Conservation (phyloP, 768 basidiomycete species). For the Suillus sp. region DNA sequence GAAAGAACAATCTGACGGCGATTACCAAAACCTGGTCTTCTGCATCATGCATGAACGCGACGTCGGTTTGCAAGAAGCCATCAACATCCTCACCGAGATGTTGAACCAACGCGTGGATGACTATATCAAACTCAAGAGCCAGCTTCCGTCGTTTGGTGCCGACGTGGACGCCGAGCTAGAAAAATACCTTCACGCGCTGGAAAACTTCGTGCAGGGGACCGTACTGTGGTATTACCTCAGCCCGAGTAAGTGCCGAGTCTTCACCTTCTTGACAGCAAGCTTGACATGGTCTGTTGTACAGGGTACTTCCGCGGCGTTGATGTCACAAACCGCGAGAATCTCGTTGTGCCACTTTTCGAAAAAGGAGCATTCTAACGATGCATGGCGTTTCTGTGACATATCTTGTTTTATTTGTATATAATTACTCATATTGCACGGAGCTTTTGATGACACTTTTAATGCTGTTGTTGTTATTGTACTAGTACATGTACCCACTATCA, state of each 20-base stretch:
- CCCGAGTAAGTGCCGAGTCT: constrained; percentile 31
- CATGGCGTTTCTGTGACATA: constrained; percentile 9
- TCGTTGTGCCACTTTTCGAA: constrained; percentile 34
- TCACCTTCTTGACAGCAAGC: constrained; percentile 9
- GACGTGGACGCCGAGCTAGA: constrained; percentile 37
- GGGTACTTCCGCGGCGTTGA: constrained; percentile 38
- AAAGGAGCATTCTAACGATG: constrained; percentile 26
- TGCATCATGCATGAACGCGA: constrained; percentile 40
- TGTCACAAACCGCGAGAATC: constrained; percentile 31
- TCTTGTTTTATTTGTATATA: constrained; percentile 28
- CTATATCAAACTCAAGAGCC: constrained; percentile 34
- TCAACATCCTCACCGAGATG: constrained; percentile 41
- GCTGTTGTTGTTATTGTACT: constrained; percentile 19
- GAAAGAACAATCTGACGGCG: constrained; percentile 43
- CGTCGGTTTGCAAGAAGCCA: constrained; percentile 36
- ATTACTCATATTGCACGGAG: constrained; percentile 15
- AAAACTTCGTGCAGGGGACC: constrained; percentile 42
- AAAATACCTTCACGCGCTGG: constrained; percentile 37
- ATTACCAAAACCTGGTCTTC: constrained; percentile 43
- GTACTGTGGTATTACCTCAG: constrained; percentile 44
- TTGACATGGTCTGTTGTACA: constrained; percentile 19
- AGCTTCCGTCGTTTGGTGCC: constrained; percentile 37
- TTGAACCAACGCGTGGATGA: constrained; percentile 37
- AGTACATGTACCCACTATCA: constrained; percentile 6
- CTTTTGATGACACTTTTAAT: constrained; percentile 15